phyloP scores from a whole-genome alignment of 306 rosid genomes.

The Malus fusca region DNA sequence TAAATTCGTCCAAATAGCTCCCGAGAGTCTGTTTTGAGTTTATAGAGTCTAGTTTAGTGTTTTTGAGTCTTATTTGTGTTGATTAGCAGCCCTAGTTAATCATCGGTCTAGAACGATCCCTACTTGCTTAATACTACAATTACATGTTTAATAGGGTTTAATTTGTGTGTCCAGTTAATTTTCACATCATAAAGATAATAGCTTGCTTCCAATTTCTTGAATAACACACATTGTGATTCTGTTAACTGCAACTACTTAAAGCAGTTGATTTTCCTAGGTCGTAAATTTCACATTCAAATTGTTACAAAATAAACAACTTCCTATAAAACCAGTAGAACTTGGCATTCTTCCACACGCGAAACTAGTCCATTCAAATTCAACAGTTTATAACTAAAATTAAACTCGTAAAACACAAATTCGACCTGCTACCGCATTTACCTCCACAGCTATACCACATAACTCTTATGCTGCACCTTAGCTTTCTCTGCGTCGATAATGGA shows the following conservation, averaged over 20 bases:
- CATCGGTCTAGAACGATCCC: too few relatives aligned
- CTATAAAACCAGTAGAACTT: background rate
- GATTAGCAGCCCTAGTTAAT: too few relatives aligned
- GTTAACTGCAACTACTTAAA: background rate
- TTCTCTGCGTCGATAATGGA: too few relatives aligned
- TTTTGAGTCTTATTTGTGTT: too few relatives aligned
- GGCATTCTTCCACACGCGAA: background rate
- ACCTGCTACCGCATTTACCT: background rate
- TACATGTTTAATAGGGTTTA: too few relatives aligned
- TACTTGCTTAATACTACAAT: too few relatives aligned
- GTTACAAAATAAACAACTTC: background rate
- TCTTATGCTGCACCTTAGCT: conserved; percentile 48
- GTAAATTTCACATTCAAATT: background rate
- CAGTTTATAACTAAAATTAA: background rate
- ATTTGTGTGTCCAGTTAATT: too few relatives aligned
- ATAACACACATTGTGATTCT: background rate
- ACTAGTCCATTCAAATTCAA: background rate
- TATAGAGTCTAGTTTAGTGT: too few relatives aligned
- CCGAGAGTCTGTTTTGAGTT: too few relatives aligned
- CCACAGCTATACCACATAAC: too few relatives aligned
- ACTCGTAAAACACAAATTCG: background rate
- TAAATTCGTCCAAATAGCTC: too few relatives aligned
- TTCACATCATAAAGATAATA: background rate
- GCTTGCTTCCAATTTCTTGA: background rate
- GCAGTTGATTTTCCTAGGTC: background rate